phyloP scores from a whole-genome alignment of 768 basidiomycete species.

The Tulasnella sp. region DNA sequence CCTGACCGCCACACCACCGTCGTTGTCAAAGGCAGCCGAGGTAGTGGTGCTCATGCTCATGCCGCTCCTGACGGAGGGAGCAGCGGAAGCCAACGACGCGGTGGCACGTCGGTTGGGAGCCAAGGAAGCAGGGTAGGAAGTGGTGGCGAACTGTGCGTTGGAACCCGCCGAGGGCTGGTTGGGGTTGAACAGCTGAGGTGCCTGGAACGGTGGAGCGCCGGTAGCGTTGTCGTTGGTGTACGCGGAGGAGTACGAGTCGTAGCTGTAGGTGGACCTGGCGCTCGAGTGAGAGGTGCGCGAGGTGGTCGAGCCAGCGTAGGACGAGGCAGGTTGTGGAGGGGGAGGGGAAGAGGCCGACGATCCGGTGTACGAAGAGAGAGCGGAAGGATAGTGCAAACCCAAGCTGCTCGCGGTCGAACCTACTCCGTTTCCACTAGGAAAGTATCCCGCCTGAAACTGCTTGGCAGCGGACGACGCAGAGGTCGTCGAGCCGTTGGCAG shows the following conservation, averaged over 20 bases:
- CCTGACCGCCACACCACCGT: not conserved
- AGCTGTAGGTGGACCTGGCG: not conserved
- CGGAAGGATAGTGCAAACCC: not conserved
- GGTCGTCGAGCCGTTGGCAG: not conserved
- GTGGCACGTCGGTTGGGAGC: not conserved
- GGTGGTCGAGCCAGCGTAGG: not conserved
- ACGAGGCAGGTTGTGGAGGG: not conserved
- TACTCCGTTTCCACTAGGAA: not conserved
- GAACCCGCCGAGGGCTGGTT: not conserved
- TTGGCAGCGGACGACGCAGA: not conserved
- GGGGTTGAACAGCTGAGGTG: constrained; percentile 8
- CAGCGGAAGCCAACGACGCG: not conserved
- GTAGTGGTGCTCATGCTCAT: not conserved
- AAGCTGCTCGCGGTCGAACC: not conserved
- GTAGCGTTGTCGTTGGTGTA: not conserved
- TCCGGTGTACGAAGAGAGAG: not conserved
- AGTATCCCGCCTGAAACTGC: not conserved
- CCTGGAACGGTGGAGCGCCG: constrained; percentile 8
- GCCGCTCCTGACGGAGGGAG: not conserved
- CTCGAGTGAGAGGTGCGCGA: not conserved
- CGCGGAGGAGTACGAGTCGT: not conserved
- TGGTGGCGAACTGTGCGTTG: not conserved
- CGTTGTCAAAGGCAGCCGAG: not conserved
- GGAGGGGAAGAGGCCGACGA: not conserved
- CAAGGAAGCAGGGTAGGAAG: not conserved